These are phyloP conservation scores for Polygonum maritimum DNA, from an alignment of 148 eudicot species.

Conservation along the genomic window DNA sequence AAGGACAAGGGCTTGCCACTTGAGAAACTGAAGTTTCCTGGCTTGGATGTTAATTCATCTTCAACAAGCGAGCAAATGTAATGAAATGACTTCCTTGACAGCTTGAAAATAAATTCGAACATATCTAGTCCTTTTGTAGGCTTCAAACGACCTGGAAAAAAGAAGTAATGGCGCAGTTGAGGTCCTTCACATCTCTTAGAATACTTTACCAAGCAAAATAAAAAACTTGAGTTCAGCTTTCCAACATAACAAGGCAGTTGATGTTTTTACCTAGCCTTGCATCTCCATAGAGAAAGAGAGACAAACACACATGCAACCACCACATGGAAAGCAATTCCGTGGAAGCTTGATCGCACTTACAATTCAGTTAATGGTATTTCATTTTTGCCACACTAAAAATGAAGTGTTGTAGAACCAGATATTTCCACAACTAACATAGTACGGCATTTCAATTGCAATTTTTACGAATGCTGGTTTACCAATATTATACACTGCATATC, in stretches of 20 bases:
- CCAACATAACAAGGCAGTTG: not conserved
- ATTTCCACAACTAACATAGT: no score
- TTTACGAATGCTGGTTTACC: not conserved
- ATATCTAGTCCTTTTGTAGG: constrained; percentile 34
- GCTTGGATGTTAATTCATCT: constrained; percentile 46
- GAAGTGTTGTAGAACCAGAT: no score
- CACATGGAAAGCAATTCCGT: not conserved
- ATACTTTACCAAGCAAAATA: not conserved
- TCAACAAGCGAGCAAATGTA: constrained; percentile 72
- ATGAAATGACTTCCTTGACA: constrained; percentile 68
- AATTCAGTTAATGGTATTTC: no score
- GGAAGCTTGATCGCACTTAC: not conserved
- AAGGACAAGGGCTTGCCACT: constrained; percentile 52
- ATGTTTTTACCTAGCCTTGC: not conserved
- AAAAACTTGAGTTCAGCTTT: not conserved
- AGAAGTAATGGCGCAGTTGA: not conserved
- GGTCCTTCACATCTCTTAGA: not conserved
- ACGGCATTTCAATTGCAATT: no score
- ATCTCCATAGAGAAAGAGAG: not conserved
- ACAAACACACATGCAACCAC: not conserved
- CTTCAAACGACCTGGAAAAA: constrained; percentile 36
- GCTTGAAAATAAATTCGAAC: constrained; percentile 54
- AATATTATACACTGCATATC: not conserved
- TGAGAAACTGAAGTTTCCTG: constrained; percentile 39
- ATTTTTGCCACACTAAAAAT: no score